phyloP scores from a whole-genome alignment of 208 protist genomes.

The Crithidia mellificae region DNA sequence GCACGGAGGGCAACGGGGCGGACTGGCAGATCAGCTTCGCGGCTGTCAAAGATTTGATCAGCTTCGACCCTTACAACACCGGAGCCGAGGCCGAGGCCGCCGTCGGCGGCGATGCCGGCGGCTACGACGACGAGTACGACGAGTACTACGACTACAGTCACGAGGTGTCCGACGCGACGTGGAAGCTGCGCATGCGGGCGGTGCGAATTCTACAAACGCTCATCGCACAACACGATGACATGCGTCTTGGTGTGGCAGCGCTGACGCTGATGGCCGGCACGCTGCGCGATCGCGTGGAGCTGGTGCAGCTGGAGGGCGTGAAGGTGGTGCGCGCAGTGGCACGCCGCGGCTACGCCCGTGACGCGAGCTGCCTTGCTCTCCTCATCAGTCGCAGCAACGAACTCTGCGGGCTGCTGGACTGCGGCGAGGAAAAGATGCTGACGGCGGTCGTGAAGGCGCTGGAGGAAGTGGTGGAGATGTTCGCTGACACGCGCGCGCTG shows the following conservation, averaged over 20 bases:
- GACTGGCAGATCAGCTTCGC: conserved; percentile 31
- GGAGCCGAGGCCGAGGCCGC: conserved; percentile 12
- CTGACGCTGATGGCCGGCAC: conserved; percentile 23
- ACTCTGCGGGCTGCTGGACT: conserved; percentile 24
- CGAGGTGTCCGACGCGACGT: conserved; percentile 46
- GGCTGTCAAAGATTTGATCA: conserved; percentile 32
- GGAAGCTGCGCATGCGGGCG: conserved; percentile 53
- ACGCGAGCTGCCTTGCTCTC: conserved; percentile 11
- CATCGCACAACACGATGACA: conserved; percentile 31
- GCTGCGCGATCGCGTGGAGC: conserved; percentile 43
- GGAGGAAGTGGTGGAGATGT: conserved; percentile 21
- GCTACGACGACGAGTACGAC: conserved; percentile 37
- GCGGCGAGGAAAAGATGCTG: conserved; percentile 17
- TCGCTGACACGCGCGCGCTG: conserved; percentile 2
- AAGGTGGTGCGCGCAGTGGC: conserved; percentile 37
- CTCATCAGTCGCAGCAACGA: conserved; percentile 15
- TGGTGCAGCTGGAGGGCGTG: conserved; percentile 52
- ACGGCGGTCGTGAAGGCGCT: conserved; percentile 14
- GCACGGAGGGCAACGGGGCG: not conserved
- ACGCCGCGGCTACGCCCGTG: conserved; percentile 15
- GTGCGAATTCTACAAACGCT: conserved; percentile 42
- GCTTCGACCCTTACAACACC: conserved; percentile 51
- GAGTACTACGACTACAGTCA: conserved; percentile 47
- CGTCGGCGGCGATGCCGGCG: not conserved
- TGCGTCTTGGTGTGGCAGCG: conserved; percentile 26